Base-by-base conservation (phyloP, 768 basidiomycete genomes). In the Boletus bicolor region DNA sequence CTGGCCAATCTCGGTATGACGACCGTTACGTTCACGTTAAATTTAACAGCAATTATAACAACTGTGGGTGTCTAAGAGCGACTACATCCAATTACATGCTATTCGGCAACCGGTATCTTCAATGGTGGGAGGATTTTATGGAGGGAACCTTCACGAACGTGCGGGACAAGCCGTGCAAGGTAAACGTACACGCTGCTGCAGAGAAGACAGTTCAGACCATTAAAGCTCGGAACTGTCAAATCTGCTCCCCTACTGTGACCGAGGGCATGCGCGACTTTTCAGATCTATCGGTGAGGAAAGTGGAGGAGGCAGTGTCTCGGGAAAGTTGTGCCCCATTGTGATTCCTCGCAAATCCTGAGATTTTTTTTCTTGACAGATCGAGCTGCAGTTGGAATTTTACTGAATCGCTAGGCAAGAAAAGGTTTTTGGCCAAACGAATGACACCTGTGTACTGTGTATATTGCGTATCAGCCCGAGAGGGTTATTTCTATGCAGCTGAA, bases 41-140 rank as follows among this genome's bases (percentile, higher is more conserved):
- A 1, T 24, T 24, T 30, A 7, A 30, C 28, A 7, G 28, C 28
- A 30, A 7, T 7, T 30, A 30, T 30, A 30, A 30, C 28, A 30
- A 38, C 6, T 56, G 54, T 44, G 9, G 9, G 2, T 55, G 61
- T 24, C 17, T 26, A 28, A 56, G 15, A 44, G 9, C 42, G 7
- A 3, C 34, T 1, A 19, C 38, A n/a, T 2, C 15, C 0, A 44
- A 7, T 10, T 57, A 51, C 12, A 17, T 0, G 24, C 3, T 49
- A 1, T 68, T 53, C 8, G 3, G 15, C 12, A 0, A 0, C 3
- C 7, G 12, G 4, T 24, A 41, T 9, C 39, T 42, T 17, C 34
- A 26, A 0, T 66, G 66, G 68, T 70, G 70, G 66, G 51, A 54
- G 0, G 32, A 44, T 1, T 68, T 60, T 21, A 59, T 60, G 54